Conservation (phyloP, 164 flowering plant species). For the Chimonanthus praecox region DNA sequence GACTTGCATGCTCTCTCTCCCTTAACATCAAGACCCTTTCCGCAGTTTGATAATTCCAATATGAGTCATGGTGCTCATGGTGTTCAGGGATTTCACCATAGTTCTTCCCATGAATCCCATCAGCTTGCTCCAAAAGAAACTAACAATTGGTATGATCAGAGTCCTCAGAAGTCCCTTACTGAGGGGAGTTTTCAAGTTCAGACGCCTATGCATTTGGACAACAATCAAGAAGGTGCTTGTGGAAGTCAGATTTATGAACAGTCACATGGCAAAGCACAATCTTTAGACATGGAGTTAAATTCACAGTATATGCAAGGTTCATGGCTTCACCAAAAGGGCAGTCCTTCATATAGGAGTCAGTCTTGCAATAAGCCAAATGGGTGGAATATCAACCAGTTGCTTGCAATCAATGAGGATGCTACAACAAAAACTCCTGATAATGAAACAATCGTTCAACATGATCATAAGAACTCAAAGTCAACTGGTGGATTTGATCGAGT, state of each 20-base stretch:
- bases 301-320: constrained; percentile 19
- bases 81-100: constrained; percentile 35
- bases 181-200: constrained; percentile 34
- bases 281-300: constrained; percentile 13
- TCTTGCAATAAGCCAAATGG: constrained; percentile 18
- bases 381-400: constrained; percentile 21
- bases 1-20: constrained; percentile 39
- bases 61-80: constrained; percentile 19
- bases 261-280: constrained; percentile 22
- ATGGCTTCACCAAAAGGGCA: constrained; percentile 25
- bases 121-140: constrained; percentile 29
- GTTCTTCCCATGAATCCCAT: constrained; percentile 5
- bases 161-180: constrained; percentile 26
- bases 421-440: constrained; percentile 4
- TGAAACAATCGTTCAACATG: constrained; percentile 11
- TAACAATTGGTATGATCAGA: constrained; percentile 34
- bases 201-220: constrained; percentile 27
- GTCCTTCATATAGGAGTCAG: constrained; percentile 18
- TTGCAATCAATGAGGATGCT: constrained; percentile 16
- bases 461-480: constrained; percentile 22
- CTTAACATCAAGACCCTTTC: constrained; percentile 33
- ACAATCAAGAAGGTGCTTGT: constrained; percentile 30
- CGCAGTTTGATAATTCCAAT: constrained; percentile 26
- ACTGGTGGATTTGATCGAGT: constrained; percentile 23
- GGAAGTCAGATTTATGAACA: constrained; percentile 28